A percentile compares a stretch with the other conserved stretches of the same genome.
Evolutionary conservation across 257 asterid species (phyloP).

Genomic region (Buddleja alternifolia): DNA sequence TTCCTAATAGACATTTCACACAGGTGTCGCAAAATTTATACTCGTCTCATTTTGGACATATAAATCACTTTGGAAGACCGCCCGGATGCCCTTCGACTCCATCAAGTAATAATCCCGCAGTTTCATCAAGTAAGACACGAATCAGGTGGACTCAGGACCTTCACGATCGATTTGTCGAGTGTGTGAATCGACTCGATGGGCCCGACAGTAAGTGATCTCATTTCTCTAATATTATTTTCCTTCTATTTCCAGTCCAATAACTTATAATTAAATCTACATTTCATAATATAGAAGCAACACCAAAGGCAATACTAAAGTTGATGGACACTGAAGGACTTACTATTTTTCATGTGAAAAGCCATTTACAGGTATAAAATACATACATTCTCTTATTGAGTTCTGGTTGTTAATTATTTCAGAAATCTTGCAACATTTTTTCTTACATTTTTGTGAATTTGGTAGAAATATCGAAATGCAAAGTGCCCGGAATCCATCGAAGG

Average conservation of each 20-base stretch:
- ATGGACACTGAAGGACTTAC: constrained; percentile 87
- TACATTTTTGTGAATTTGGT: constrained; percentile 16
- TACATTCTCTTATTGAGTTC: not conserved
- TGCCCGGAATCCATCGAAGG: constrained; percentile 75
- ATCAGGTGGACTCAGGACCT: constrained; percentile 95
- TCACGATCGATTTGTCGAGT: constrained; percentile 80
- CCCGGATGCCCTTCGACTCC: constrained; percentile 31
- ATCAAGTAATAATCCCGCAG: constrained; percentile 32
- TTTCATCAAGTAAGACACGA: constrained; percentile 54
- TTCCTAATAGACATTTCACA: not conserved
- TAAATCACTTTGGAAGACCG: constrained; percentile 36
- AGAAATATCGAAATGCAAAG: constrained; percentile 89
- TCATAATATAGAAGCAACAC: constrained; percentile 76
- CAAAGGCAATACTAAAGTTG: constrained; percentile 82
- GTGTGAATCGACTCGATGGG: constrained; percentile 84
- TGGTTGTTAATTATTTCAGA: not conserved
- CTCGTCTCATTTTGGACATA: constrained; percentile 35
- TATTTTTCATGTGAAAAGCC: constrained; percentile 93
- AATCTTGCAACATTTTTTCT: not conserved
- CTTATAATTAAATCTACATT: constrained; percentile 15
- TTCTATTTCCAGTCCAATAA: not conserved
- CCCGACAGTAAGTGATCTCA: constrained; percentile 71
- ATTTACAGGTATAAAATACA: constrained; percentile 67
- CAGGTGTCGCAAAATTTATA: constrained; percentile 48
- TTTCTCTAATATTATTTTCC: not conserved